A percentile compares a stretch with the other conserved stretches of the same genome.
These are phyloP conservation scores for Prunus yedoensis DNA, from an alignment of 331 rosid species.

Conservation along the genomic window DNA sequence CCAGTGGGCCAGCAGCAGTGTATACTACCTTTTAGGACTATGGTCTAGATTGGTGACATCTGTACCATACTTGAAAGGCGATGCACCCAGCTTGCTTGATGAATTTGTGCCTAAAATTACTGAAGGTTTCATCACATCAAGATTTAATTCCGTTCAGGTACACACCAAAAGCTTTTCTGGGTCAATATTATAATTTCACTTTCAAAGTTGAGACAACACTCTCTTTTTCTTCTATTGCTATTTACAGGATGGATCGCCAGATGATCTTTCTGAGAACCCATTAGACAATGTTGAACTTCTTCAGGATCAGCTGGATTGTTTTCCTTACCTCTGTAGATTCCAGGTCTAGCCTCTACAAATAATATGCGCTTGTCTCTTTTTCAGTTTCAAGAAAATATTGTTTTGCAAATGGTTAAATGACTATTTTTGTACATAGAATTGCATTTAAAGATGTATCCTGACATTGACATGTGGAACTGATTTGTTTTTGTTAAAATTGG, in stretches of 20 bases:
- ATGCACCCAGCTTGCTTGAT: constrained; percentile 81
- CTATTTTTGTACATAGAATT: neutral
- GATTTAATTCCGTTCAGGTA: constrained; percentile 97
- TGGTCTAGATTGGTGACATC: constrained; percentile 90
- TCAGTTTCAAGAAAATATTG: constrained; percentile 1
- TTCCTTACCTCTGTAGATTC: constrained; percentile 91
- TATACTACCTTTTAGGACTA: constrained; percentile 83
- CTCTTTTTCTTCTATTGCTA: constrained; percentile 27
- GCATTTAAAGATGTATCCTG: neutral
- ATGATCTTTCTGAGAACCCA: constrained; percentile 94
- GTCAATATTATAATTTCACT: constrained; percentile 17
- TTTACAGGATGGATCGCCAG: constrained; percentile 78
- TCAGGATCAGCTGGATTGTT: constrained; percentile 98
- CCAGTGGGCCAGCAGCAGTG: constrained; percentile 98
- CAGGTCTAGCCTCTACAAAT: constrained; percentile 54
- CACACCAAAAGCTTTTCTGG: constrained; percentile 24
- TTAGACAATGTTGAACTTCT: constrained; percentile 97
- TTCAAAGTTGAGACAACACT: constrained; percentile 20
- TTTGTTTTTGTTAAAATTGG: neutral
- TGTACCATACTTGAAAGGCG: constrained; percentile 84
- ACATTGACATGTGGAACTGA: neutral
- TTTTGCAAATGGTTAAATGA: neutral
- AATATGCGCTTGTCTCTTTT: constrained; percentile 8
- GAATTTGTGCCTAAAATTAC: constrained; percentile 93
- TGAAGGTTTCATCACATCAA: constrained; percentile 85